Percentiles rank a stretch among this genome's conserved stretches.
Evolutionary conservation across 495 filamentous ascomycete genomes (phyloP).

Genomic region (Hypoxylon crocopeplum): DNA sequence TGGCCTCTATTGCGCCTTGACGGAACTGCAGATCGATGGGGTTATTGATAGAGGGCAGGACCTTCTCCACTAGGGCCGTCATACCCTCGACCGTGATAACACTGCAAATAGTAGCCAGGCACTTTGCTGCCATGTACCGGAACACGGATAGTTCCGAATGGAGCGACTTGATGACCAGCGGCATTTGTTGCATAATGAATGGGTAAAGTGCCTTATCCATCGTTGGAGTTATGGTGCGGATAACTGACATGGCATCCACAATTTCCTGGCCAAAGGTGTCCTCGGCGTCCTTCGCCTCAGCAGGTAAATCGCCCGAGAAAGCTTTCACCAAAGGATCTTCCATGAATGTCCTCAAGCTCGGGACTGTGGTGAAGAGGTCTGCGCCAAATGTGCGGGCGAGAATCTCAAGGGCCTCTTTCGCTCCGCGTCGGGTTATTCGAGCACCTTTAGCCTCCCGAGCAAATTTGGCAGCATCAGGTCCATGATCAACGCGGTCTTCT

Average conservation of each 20-base stretch:
- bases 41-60: constrained; percentile 89
- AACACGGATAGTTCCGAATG: constrained; percentile 88
- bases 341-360: constrained; percentile 79
- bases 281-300: constrained; percentile 70
- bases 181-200: constrained; percentile 82
- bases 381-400: constrained; percentile 78
- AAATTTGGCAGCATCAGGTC: constrained; percentile 81
- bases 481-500: constrained; percentile 90
- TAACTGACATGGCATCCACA: constrained; percentile 89
- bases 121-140: constrained; percentile 96
- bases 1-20: constrained; percentile 90
- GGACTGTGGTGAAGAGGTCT: constrained; percentile 77
- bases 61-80: constrained; percentile 93
- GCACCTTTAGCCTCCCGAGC: constrained; percentile 86
- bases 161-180: constrained; percentile 84
- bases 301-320: constrained; percentile 74
- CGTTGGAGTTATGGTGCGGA: constrained; percentile 87
- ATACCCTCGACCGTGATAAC: constrained; percentile 93
- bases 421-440: constrained; percentile 85
- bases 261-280: constrained; percentile 84
- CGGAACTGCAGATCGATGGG: constrained; percentile 82
- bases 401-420: constrained; percentile 93
- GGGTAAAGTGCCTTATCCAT: constrained; percentile 74
- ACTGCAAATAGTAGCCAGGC: constrained; percentile 95
- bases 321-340: constrained; percentile 77